Evolutionary conservation across 352 stramenopile species (phyloP), one percentile per base, ranked within the genome.

Genomic region (Phytophthora sp.): DNA sequence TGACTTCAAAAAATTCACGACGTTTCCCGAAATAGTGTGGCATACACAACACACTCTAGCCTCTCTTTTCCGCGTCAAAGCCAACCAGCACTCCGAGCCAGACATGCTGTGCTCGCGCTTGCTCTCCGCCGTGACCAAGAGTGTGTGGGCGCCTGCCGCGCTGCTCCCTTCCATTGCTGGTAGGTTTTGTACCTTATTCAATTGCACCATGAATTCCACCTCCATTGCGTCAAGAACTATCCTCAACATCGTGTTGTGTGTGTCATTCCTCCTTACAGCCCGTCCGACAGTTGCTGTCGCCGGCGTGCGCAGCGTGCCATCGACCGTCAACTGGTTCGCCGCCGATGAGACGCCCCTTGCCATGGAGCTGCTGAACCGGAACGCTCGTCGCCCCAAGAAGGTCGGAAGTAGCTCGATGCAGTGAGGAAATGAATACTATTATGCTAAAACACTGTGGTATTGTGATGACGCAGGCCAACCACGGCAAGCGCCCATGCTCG

Each of bases 401-500:
- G 82, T 91, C 47, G 0, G 18, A 29, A 26, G n/a, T n/a, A n/a
- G n/a, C n/a, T n/a, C n/a, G n/a, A n/a, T n/a, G n/a, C n/a, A 29
- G 15, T 16, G 0, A 49, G 23, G 38, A n/a, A n/a, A n/a, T n/a
- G n/a, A 7, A 47, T 7, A 9, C 23, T 15, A 30, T 39, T 23
- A 42, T 62, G 54, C 30, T 58, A n/a, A n/a, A n/a, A n/a, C 2
- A 36, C 30, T 49, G 16, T 60, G 9, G 33, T 62, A 11, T 69
- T 38, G 26, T 50, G 3, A 42, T 65, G 16, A 16, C 50, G 42
- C 59, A 91, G 83, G 86, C 86, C 52, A 95, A 95, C 81, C 86
- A 93, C 73, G 86, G 86, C 78, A 95, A 95, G 66, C 86, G 86
- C 26, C 86, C 86, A 49, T 95, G 86, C 76, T 95, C 86, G 59